Base-by-base conservation (phyloP, 177 flowering plant genomes). In the Vitis hybrid region DNA sequence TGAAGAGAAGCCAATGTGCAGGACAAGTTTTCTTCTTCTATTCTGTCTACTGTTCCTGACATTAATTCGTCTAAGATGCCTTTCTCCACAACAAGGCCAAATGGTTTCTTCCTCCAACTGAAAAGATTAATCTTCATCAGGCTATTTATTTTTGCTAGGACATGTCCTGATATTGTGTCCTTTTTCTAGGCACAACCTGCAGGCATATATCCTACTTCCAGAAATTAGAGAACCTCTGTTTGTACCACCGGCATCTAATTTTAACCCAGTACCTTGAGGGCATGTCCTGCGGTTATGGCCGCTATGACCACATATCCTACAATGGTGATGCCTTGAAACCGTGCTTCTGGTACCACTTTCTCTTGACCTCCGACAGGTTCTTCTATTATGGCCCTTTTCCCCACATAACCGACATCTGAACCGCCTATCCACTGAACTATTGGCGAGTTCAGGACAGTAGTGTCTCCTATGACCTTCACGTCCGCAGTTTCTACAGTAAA, bases 381-480 rank as follows among this genome's bases (percentile, higher is more conserved):
- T 84, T 72, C 83, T 78, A 78, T 92, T 94, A 76, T 94, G 98
- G 52, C 98, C 98, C 62, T 72, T 84, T 72, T 85, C 81, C 19
- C 97, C 89, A 70, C 98, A 94, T 46, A 88, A 49, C 10, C 84
- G 70, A 64, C 98, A 94, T 74, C 60, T 83, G 82, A 78, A 88
- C 65, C 79, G 72, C 80, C 80, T 79, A n/a, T 74, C 85, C 4
- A 59, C 67, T 14, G 58, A 62, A 49, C 74, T 72, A 64, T 75
- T 79, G 68, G 74, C 71, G 18, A 85, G 80, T 69, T 85, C 91
- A 11, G 98, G 98, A 66, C 97, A 94, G 76, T 88, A 88, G 79
- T 84, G 79, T 69, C 80, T 85, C 74, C 97, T 83, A 65, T 94
- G 97, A 3, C 98, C 97, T 77, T 94, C 92, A 46, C 73, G 81